Percentiles rank a stretch among this genome's conserved stretches.
Evolutionary conservation across 352 stramenopile species (phyloP).

Genomic region (Phytopythium litorale): DNA sequence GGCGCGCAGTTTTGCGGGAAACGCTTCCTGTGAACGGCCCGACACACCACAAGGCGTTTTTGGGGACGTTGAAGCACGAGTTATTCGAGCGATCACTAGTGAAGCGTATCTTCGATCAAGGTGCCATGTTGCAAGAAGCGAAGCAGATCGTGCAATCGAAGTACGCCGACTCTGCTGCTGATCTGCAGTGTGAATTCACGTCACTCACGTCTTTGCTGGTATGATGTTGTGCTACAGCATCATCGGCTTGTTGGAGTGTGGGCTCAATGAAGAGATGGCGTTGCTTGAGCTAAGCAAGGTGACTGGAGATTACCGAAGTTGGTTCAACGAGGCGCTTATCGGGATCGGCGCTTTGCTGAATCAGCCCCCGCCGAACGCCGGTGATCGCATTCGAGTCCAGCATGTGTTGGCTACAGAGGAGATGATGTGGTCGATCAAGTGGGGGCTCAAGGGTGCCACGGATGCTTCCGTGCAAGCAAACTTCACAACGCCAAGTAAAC

Average conservation of each 20-base stretch:
- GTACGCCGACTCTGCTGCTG: conserved; percentile 21
- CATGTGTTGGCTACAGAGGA: conserved; percentile 73
- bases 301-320: conserved; percentile 48
- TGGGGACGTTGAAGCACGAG: conserved; percentile 83
- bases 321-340: conserved; percentile 29
- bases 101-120: conserved; percentile 21
- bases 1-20: conserved; percentile 62
- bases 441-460: conserved; percentile 75
- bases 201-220: neutral
- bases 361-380: conserved; percentile 16
- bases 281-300: conserved; percentile 54
- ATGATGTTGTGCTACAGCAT: conserved; percentile 34
- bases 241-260: conserved; percentile 62
- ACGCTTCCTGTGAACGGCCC: conserved; percentile 53
- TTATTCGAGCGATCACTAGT: conserved; percentile 66
- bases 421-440: conserved; percentile 85
- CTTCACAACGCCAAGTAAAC: conserved; percentile 17
- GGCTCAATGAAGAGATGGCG: conserved; percentile 50
- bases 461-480: conserved; percentile 63
- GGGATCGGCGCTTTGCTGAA: conserved; percentile 35
- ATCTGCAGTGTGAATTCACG: neutral
- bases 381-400: conserved; percentile 29
- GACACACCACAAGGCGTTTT: conserved; percentile 56
- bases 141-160: conserved; percentile 52
- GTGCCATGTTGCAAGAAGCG: conserved; percentile 37